phyloP scores from a whole-genome alignment of 805 yeast species.

The Suhomyces sp. region DNA sequence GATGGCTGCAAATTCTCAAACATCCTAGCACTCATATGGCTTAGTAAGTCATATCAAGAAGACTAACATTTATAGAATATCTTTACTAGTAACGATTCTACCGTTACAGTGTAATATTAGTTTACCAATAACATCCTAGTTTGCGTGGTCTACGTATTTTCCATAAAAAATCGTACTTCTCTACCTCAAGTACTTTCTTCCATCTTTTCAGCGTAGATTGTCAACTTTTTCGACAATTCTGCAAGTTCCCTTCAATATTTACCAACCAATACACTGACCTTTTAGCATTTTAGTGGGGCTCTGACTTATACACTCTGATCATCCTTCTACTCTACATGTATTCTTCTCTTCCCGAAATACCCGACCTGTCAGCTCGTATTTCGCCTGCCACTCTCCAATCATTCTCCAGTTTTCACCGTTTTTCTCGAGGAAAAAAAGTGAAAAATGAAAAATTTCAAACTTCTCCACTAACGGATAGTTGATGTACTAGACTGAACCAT shows the following conservation, averaged over 20 bases:
- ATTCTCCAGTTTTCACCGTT: background rate
- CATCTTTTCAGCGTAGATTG: no score
- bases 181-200: no score
- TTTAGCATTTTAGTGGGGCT: no score
- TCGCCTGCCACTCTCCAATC: background rate
- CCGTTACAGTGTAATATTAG: no score
- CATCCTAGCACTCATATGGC: background rate
- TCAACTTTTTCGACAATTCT: background rate
- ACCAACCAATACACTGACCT: background rate
- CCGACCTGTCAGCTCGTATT: background rate
- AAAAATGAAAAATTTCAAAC: background rate
- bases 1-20: background rate
- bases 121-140: no score
- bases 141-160: no score
- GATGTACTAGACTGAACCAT: background rate
- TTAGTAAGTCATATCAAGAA: background rate
- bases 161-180: no score
- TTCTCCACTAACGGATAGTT: background rate
- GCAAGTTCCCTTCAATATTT: background rate
- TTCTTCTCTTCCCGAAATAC: background rate
- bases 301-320: background rate
- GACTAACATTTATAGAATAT: background rate
- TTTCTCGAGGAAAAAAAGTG: background rate
- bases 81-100: background rate
- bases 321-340: background rate